Conservation (phyloP, 2,329 filamentous ascomycete genomes). For the Hysterium pulicare region DNA sequence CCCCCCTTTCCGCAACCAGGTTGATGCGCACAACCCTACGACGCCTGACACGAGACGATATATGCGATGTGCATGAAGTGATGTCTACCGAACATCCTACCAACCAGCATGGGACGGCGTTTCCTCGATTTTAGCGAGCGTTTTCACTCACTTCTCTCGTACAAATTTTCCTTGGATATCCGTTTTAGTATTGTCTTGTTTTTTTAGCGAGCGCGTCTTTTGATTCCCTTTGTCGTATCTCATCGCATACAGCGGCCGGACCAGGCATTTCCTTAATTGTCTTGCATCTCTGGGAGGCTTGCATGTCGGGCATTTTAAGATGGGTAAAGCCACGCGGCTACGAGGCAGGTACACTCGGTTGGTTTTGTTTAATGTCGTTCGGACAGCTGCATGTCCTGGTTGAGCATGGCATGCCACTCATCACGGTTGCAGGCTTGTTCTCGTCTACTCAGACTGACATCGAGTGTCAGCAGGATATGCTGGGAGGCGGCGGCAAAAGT, state of each 20-base stretch:
- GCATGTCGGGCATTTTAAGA: slow-evolving; percentile 45
- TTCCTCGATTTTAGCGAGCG: slow-evolving; percentile 45
- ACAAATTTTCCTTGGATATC: slow-evolving; percentile 41
- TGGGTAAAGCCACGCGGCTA: slow-evolving; percentile 45
- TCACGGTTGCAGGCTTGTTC: slow-evolving; percentile 28
- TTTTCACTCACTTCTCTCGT: slow-evolving; percentile 36
- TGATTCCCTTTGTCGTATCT: slow-evolving; percentile 28
- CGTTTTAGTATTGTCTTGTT: slow-evolving; percentile 41
- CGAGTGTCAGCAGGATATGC: slow-evolving; percentile 37
- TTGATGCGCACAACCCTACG: slow-evolving; percentile 40
- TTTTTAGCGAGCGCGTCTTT: slow-evolving; percentile 42
- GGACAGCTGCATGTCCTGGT: slow-evolving; percentile 34
- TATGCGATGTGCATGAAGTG: slow-evolving; percentile 42
- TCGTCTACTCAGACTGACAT: slow-evolving; percentile 35
- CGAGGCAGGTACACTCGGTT: slow-evolving; percentile 39
- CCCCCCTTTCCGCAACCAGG: slow-evolving; percentile 21
- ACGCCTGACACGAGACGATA: slow-evolving; percentile 42
- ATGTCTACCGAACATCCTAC: slow-evolving; percentile 43
- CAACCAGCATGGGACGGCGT: slow-evolving; percentile 55
- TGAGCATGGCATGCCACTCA: slow-evolving; percentile 38
- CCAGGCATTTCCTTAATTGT: slow-evolving; percentile 38
- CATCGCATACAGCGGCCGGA: slow-evolving; percentile 32
- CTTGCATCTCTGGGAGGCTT: slow-evolving; percentile 45
- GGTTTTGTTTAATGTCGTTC: slow-evolving; percentile 39
- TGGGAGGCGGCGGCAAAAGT: slow-evolving; percentile 38